Evolutionary conservation across 345 rosid genomes (phyloP).

Genomic region (Murraya paniculata): DNA sequence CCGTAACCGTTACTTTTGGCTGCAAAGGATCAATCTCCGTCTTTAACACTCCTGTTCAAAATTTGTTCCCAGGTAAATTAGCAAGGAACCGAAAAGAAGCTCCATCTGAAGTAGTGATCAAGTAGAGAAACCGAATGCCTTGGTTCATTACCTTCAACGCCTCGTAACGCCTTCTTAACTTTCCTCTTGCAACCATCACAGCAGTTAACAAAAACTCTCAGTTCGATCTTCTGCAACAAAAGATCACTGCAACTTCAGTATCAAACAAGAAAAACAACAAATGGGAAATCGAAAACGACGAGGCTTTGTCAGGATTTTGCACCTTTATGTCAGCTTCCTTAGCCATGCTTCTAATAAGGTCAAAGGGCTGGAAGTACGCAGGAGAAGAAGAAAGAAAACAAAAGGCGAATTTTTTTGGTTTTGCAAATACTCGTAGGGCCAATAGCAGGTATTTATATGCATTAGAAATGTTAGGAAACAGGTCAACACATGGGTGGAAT

Average conservation of each 20-base stretch:
- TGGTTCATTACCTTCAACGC: slow-evolving; percentile 42
- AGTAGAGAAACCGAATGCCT: not conserved
- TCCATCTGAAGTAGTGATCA: not conserved
- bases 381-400: not conserved
- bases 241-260: not conserved
- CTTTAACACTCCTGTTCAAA: slow-evolving; percentile 45
- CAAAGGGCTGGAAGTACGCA: not conserved
- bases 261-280: not conserved
- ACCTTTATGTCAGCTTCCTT: slow-evolving; percentile 49
- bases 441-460: slow-evolving; percentile 36
- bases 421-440: slow-evolving; percentile 8
- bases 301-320: not conserved
- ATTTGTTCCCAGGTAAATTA: not conserved
- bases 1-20: slow-evolving; percentile 44
- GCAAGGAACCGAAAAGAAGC: not conserved
- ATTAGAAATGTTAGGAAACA: not conserved
- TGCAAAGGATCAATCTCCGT: slow-evolving; percentile 45
- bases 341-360: slow-evolving; percentile 33
- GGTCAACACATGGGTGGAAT: slow-evolving; percentile 20
- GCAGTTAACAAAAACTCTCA: slow-evolving; percentile 55
- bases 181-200: slow-evolving; percentile 71
- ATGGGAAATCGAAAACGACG: not conserved
- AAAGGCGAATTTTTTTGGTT: not conserved
- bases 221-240: slow-evolving; percentile 47
- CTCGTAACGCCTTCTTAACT: slow-evolving; percentile 47